A percentile compares a stretch with the other conserved stretches of the same genome.
phyloP scores from a whole-genome alignment of 2,329 filamentous ascomycete species.

The Clonostachys solani region DNA sequence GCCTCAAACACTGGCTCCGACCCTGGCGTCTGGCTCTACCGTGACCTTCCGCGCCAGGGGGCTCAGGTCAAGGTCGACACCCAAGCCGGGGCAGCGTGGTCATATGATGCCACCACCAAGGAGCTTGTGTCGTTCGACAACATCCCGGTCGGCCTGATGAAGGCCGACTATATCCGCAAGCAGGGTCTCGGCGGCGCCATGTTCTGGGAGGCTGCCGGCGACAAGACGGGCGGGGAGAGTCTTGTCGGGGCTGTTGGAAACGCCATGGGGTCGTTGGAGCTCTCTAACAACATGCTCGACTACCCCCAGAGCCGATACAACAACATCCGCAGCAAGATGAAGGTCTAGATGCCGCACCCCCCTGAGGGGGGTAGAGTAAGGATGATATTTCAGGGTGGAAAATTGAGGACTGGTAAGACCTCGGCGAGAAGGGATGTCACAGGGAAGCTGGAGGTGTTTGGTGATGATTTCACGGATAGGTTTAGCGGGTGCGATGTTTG shows the following conservation, averaged over 20 bases:
- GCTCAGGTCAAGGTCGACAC: slow-evolving; percentile 53
- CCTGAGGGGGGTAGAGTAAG: too few species aligned
- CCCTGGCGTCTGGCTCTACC: slow-evolving; percentile 66
- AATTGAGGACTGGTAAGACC: too few species aligned
- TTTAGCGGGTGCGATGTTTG: too few species aligned
- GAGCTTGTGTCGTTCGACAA: slow-evolving; percentile 70
- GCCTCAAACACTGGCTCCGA: slow-evolving; percentile 43
- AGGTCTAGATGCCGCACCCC: neutral
- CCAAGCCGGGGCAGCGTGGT: slow-evolving; percentile 64
- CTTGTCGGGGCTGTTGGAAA: slow-evolving; percentile 51
- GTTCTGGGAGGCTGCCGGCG: slow-evolving; percentile 80
- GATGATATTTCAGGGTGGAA: too few species aligned
- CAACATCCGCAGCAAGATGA: slow-evolving; percentile 48
- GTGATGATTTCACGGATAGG: too few species aligned
- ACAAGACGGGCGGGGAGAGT: slow-evolving; percentile 47
- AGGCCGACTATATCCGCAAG: slow-evolving; percentile 55
- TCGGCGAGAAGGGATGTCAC: too few species aligned
- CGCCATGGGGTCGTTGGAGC: slow-evolving; percentile 42
- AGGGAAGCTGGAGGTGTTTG: too few species aligned
- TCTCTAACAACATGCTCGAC: slow-evolving; percentile 42
- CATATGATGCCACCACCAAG: slow-evolving; percentile 54
- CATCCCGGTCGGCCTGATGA: slow-evolving; percentile 42
- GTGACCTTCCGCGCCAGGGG: slow-evolving; percentile 59
- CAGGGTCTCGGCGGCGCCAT: slow-evolving; percentile 68
- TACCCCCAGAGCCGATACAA: slow-evolving; percentile 55